Evolutionary conservation across 805 yeast genomes (phyloP).

Genomic region (Ogataea henricii): DNA sequence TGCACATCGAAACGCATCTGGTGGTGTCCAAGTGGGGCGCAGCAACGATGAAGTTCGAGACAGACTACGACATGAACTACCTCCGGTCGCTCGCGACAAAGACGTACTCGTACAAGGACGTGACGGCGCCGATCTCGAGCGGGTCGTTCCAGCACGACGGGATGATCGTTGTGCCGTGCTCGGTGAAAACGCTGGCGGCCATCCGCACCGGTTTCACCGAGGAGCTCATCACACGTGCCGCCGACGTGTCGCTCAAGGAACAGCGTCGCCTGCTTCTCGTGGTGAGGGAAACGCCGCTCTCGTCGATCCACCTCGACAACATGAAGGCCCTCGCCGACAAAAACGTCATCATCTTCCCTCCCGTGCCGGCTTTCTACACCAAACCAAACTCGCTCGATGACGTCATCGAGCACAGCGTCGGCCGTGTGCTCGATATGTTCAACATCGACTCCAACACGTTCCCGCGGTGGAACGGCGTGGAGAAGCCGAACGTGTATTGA

Average conservation of each 20-base stretch:
- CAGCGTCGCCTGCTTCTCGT: conserved; percentile 27
- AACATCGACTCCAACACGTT: conserved; percentile 25
- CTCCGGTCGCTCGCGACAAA: conserved; percentile 22
- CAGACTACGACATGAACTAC: conserved; percentile 23
- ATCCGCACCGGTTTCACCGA: conserved; percentile 33
- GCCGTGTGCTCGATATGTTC: conserved; percentile 31
- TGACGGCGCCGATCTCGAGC: conserved; percentile 32
- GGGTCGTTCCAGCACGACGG: conserved; percentile 35
- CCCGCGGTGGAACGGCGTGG: conserved; percentile 33
- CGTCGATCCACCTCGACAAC: conserved; percentile 32
- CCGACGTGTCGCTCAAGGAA: conserved; percentile 34
- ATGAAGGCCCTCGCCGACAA: conserved; percentile 26
- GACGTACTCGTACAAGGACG: conserved; percentile 27
- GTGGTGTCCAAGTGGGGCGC: conserved; percentile 34
- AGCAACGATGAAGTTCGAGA: conserved; percentile 33
- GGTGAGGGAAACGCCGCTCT: conserved; percentile 33
- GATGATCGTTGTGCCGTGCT: conserved; percentile 35
- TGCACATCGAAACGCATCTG: conserved; percentile 29
- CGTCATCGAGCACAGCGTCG: conserved; percentile 30
- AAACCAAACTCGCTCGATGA: conserved; percentile 29
- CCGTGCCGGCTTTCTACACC: conserved; percentile 34
- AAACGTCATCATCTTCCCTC: conserved; percentile 31
- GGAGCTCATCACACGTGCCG: conserved; percentile 32
- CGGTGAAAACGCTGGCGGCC: conserved; percentile 33
- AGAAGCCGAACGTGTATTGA: conserved; percentile 6